These are phyloP conservation scores for Aspergillus fischeri DNA, from an alignment of 2,329 filamentous ascomycete genomes.

Conservation along the genomic window DNA sequence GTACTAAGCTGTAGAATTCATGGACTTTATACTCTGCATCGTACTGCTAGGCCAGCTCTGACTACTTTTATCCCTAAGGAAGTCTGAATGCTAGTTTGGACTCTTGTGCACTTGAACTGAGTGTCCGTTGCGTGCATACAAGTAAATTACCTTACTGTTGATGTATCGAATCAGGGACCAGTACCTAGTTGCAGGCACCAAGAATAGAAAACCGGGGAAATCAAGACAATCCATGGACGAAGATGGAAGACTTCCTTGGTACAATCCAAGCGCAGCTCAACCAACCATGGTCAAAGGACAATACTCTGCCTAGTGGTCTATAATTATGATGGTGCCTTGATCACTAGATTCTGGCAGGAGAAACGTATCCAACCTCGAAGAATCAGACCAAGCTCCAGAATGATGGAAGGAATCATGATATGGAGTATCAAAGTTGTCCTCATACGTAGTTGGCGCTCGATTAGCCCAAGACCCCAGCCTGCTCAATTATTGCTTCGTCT, in stretches of 20 bases:
- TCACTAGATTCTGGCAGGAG: too few relatives aligned
- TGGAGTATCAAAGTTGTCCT: background rate
- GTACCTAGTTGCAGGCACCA: background rate
- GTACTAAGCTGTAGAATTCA: too few relatives aligned
- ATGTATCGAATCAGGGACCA: background rate
- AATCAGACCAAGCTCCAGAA: background rate
- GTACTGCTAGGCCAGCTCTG: background rate
- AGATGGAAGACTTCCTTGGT: background rate
- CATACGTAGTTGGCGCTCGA: background rate
- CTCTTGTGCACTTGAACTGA: too few relatives aligned
- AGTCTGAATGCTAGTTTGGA: too few relatives aligned
- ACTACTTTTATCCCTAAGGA: background rate
- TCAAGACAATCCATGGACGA: background rate
- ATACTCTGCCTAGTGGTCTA: background rate
- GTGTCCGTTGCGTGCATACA: background rate
- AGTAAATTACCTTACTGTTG: background rate
- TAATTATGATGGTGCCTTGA: background rate
- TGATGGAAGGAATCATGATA: background rate
- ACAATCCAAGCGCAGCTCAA: background rate
- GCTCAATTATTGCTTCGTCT: background rate
- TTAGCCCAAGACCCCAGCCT: background rate
- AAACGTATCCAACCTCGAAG: background rate
- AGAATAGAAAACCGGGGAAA: background rate
- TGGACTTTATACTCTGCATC: too few relatives aligned
- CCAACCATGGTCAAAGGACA: background rate